These are phyloP conservation scores for Colletotrichum eleusines DNA, from an alignment of 2,329 filamentous ascomycete genomes.

Conservation along the genomic window DNA sequence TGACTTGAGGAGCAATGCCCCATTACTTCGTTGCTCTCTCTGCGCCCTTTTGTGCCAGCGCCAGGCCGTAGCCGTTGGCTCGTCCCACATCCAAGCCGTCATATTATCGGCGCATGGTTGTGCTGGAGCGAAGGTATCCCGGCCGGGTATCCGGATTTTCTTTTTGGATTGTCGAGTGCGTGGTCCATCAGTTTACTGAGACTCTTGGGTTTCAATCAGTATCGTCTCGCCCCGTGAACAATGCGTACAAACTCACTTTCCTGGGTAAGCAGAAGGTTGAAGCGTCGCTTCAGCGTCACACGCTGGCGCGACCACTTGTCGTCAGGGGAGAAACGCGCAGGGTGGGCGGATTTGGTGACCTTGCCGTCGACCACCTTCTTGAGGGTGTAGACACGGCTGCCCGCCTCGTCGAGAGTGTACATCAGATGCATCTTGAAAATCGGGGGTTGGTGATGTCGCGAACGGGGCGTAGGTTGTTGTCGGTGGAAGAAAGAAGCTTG, in stretches of 20 bases:
- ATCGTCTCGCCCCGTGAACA: too few relatives aligned
- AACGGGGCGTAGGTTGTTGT: not conserved
- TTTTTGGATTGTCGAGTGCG: slow-evolving; percentile 9
- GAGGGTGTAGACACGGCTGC: slow-evolving; percentile 94
- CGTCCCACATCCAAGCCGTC: slow-evolving; percentile 12
- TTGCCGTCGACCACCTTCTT: slow-evolving; percentile 90
- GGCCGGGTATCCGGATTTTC: slow-evolving; percentile 14
- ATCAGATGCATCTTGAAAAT: slow-evolving; percentile 39
- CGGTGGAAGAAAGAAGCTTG: not conserved
- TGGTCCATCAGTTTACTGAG: slow-evolving; percentile 7
- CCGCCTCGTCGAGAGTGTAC: slow-evolving; percentile 86
- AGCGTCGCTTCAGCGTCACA: slow-evolving; percentile 94
- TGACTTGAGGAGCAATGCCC: not conserved
- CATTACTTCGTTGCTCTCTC: not conserved
- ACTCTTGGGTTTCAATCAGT: slow-evolving; percentile 23
- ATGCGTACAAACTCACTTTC: slow-evolving; percentile 61
- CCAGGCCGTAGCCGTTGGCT: not conserved
- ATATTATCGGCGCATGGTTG: not conserved
- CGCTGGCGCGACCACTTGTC: slow-evolving; percentile 99
- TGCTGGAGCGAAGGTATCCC: slow-evolving; percentile 11
- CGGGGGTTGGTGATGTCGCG: not conserved
- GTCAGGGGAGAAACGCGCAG: slow-evolving; percentile 95
- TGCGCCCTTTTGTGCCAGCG: not conserved
- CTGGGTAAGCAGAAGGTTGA: slow-evolving; percentile 88
- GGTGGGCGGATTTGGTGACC: slow-evolving; percentile 96